A percentile compares a stretch with the other conserved stretches of the same genome.
Conservation (phyloP, 169 alveolate genomes). For the Ichthyophthirius multifiliis region DNA sequence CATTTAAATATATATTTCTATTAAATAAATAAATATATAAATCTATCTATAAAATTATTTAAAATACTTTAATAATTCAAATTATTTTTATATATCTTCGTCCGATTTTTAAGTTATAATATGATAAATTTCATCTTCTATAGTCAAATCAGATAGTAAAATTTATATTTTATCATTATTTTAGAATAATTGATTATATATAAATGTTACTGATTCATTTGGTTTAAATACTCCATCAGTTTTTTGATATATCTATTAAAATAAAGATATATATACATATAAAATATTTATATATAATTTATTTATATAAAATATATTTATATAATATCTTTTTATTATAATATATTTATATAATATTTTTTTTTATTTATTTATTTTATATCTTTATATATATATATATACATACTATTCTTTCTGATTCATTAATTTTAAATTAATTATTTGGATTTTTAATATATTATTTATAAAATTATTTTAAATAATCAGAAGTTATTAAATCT, state of each 20-base stretch:
- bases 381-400: no score
- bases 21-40: neutral
- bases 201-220: neutral
- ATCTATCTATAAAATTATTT: no score
- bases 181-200: neutral
- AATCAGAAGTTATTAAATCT: neutral
- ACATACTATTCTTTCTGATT: neutral
- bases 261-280: neutral
- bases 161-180: neutral
- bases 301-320: no score
- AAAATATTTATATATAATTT: neutral
- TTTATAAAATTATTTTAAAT: neutral
- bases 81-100: neutral
- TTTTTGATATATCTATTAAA: neutral
- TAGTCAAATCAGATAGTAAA: neutral
- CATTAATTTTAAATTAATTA: neutral
- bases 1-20: neutral
- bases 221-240: neutral
- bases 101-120: neutral
- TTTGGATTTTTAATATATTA: neutral
- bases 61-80: neutral
- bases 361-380: no score
- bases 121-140: conserved; percentile 1
- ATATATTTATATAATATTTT: no score
- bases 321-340: no score